These are phyloP conservation scores for Botrytis cinerea DNA, from an alignment of 2,329 filamentous ascomycete genomes.

Conservation along the genomic window DNA sequence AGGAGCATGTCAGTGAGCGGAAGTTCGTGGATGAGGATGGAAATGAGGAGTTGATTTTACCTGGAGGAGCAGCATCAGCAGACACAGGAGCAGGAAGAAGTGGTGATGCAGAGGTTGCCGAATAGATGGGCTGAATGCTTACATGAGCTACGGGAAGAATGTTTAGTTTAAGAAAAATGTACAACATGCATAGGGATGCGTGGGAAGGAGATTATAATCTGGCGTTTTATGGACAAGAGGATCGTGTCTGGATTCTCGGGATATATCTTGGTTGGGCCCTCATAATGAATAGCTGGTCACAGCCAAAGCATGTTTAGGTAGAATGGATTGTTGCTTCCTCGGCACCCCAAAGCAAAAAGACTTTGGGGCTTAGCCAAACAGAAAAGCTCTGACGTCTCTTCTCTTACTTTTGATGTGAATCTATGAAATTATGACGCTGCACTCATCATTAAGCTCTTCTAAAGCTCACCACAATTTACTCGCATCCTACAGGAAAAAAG, in stretches of 20 bases:
- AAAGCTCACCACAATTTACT: background rate
- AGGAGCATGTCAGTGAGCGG: slow-evolving; percentile 79
- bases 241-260: slow-evolving; percentile 18
- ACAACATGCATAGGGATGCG: slow-evolving; percentile 27
- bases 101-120: slow-evolving; percentile 32
- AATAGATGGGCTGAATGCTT: slow-evolving; percentile 29
- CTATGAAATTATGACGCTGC: background rate
- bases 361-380: slow-evolving; percentile 29
- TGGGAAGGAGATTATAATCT: slow-evolving; percentile 17
- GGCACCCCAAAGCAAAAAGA: slow-evolving; percentile 36
- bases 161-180: slow-evolving; percentile 28
- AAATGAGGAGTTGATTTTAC: slow-evolving; percentile 53
- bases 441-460: background rate
- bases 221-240: slow-evolving; percentile 29
- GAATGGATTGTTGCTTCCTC: slow-evolving; percentile 35
- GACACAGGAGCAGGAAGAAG: slow-evolving; percentile 25
- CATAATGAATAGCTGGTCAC: slow-evolving; percentile 18
- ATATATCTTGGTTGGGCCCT: slow-evolving; percentile 21
- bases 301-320: slow-evolving; percentile 28
- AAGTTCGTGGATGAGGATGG: slow-evolving; percentile 77
- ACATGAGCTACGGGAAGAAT: background rate
- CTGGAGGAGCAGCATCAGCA: slow-evolving; percentile 28
- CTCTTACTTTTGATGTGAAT: slow-evolving; percentile 1
- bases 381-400: background rate
- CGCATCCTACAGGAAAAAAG: too few species aligned